Base-by-base conservation (phyloP, 495 filamentous ascomycete genomes). In the Venustampulla echinocandica region DNA sequence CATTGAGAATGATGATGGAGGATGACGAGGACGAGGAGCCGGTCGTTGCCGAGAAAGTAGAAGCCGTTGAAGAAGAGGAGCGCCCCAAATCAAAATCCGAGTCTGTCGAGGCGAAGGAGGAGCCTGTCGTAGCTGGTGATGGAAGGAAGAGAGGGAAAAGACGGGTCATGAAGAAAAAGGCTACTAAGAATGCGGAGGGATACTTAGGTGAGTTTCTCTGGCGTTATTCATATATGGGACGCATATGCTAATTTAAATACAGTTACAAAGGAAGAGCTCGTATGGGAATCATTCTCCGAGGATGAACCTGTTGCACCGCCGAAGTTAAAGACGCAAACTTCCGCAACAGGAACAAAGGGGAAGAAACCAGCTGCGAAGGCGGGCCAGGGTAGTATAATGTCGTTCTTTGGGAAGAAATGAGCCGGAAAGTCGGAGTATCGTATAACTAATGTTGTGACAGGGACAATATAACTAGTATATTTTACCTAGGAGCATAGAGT, bases 281-380 rank as follows among this genome's bases (percentile, higher is more conserved):
- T 73, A 1, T 98, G 92, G 92, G 92, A 97, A 63, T 94, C 87
- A 4, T 97, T 93, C 69, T 95, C 88, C 2, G 85, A 90, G 53
- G 92, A 96, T 52, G 86, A 90, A 40, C 70, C 74, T 33, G 71
- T 74, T 18, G 61, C 74, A 14, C 66, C 69, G 32, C 77, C 82
- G 54, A 84, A 82, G 61, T 70, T 76, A 28, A 83, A 76, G 38
- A 60, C 70, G 6, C 53, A 68, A 52, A 61, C 62, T 61, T 38
- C 59, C 46, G 36, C 55, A 52, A 20, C 18, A 1, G 13, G 36
- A 19, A 40, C 61, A 14, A 76, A 75, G 58, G 54, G 47, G 39
- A 87, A 80, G 65, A 86, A 86, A 65, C 61, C 61, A 2, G 73
- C 68, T 4, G 65, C 61, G 11, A 85, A 83, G 54, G 60, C 73